These are phyloP conservation scores for Lodderomyces parapsilosis DNA, from an alignment of 1,139 yeast species.

Conservation along the genomic window DNA sequence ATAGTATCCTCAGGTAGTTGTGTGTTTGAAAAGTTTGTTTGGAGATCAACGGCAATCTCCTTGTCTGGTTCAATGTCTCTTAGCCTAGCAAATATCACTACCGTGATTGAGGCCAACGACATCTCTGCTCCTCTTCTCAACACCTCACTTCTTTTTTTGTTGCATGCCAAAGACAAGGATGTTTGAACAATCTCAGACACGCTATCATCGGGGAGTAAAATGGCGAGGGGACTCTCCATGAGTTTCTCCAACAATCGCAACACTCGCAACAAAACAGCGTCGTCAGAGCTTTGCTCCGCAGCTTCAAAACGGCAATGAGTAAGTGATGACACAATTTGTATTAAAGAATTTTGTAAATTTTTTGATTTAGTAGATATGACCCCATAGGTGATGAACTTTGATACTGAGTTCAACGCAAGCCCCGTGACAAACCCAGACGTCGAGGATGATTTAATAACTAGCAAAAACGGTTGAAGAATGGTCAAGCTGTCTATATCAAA, in stretches of 20 bases:
- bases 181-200: conserved; percentile 90
- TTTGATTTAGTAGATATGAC: conserved; percentile 46
- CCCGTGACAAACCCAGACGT: conserved; percentile 87
- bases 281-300: conserved; percentile 90
- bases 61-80: conserved; percentile 54
- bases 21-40: conserved; percentile 34
- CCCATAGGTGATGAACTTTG: conserved; percentile 68
- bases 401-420: conserved; percentile 72
- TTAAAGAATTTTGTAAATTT: conserved; percentile 48
- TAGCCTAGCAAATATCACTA: conserved; percentile 64
- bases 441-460: conserved; percentile 81
- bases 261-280: conserved; percentile 83
- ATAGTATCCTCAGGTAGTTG: conserved; percentile 41
- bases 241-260: conserved; percentile 71
- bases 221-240: conserved; percentile 63
- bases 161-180: conserved; percentile 88
- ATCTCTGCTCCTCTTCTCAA: conserved; percentile 87
- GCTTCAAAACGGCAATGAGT: conserved; percentile 97
- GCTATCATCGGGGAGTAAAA: conserved; percentile 71
- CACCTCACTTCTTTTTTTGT: conserved; percentile 87
- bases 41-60: conserved; percentile 26
- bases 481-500: conserved; percentile 68
- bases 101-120: conserved; percentile 71
- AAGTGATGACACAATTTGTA: conserved; percentile 69
- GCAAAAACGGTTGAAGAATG: conserved; percentile 78